Evolutionary conservation across 495 filamentous ascomycete genomes (phyloP), one percentile per base, ranked within the genome.

Genomic region (Penicillium steckii): DNA sequence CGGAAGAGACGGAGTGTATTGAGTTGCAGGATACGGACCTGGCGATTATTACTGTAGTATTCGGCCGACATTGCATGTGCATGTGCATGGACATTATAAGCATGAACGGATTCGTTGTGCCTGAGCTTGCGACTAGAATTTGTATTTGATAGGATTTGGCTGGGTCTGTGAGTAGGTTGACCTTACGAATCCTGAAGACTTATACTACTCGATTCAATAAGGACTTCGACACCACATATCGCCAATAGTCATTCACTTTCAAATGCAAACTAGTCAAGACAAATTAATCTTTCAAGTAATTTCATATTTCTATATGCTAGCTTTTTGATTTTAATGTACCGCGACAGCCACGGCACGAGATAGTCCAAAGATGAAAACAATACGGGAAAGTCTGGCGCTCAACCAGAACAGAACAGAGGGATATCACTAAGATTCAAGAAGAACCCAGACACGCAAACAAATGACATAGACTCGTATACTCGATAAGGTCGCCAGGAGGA

Each of bases 391-490:
- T 19, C 50, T 47, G 58, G 50, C 55, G 9, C 18, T 47, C 21
- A 56, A 55, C 56, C 59, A 48, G 52, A 63, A 65, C 60, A 41
- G 33, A 37, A 37, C 33, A 65, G 62, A 65, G 62, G 62, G 62
- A 65, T 65, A 65, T 65, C 62, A 65, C 62, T 52, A 58, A 57
- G 59, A 63, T 62, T 59, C 61, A 59, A 56, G 44, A 48, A 52
- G 48, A 60, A 61, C 46, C 55, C 50, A 57, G 50, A 52, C 48
- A 52, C 55, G 54, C 49, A 62, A 60, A 67, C 46, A 60, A 57
- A 60, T 41, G 48, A 50, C 59, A 52, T 60, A 57, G 56, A 60
- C 59, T 65, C 62, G 62, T 65, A 55, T 60, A 65, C 54, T 65
- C 62, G 59, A 49, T 60, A 62, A 65, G n/a, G 49, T 65, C 62